Evolutionary conservation across 192 early-diverging fungal species (phyloP).

Genomic region (Lobosporangium transversale): DNA sequence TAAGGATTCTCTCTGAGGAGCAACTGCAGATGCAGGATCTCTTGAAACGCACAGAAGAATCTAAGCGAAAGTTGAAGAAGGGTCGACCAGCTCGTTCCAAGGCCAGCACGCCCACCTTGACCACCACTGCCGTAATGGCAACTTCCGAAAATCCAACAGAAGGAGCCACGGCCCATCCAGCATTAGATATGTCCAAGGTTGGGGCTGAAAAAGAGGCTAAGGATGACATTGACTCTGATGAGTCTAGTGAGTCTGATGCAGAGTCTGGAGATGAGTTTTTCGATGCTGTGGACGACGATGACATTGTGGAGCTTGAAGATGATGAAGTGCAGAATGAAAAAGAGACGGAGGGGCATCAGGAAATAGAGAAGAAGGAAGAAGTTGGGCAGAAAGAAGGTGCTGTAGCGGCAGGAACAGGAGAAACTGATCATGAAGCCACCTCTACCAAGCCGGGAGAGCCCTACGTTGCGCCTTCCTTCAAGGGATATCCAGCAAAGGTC

Average conservation of each 20-base stretch:
- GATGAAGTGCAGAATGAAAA: slow-evolving; percentile 11
- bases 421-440: no score
- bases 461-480: slow-evolving; percentile 53
- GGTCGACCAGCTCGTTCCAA: slow-evolving; percentile 33
- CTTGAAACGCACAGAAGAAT: slow-evolving; percentile 47
- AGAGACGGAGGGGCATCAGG: neutral
- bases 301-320: slow-evolving; percentile 46
- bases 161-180: neutral
- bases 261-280: slow-evolving; percentile 74
- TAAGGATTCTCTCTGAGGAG: slow-evolving; percentile 54
- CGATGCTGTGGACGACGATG: slow-evolving; percentile 64
- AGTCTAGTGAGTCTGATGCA: slow-evolving; percentile 21
- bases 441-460: slow-evolving; percentile 3
- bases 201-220: no score
- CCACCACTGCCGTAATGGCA: neutral
- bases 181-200: neutral
- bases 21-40: slow-evolving; percentile 59
- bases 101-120: slow-evolving; percentile 18
- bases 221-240: neutral
- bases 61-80: slow-evolving; percentile 53
- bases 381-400: no score
- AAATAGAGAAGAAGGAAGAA: neutral
- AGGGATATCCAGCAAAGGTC: slow-evolving; percentile 52
- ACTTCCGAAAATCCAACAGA: neutral
- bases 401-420: no score